A percentile compares a stretch with the other conserved stretches of the same genome.
These are phyloP conservation scores for Gilbertella persicaria DNA, from an alignment of 371 early-diverging fungal genomes.

Conservation along the genomic window DNA sequence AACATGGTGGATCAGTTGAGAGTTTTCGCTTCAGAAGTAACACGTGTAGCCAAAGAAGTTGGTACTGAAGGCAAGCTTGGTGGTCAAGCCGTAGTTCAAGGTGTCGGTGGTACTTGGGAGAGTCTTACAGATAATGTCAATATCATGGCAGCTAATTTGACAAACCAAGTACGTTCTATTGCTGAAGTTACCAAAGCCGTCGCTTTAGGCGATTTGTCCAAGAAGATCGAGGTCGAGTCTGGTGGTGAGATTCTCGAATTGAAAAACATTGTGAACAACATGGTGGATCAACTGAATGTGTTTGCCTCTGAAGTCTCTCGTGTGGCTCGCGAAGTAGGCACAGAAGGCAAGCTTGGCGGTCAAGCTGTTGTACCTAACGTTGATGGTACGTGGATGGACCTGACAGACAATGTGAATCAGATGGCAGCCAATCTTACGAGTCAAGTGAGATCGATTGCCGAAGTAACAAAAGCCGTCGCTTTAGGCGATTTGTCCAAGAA, in stretches of 20 bases:
- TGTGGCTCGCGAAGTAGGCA: slow-evolving; percentile 51
- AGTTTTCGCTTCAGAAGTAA: slow-evolving; percentile 55
- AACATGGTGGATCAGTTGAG: slow-evolving; percentile 42
- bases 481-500: slow-evolving; percentile 56
- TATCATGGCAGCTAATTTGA: slow-evolving; percentile 59
- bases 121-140: slow-evolving; percentile 63
- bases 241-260: slow-evolving; percentile 43
- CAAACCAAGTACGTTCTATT: slow-evolving; percentile 60
- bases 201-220: slow-evolving; percentile 50
- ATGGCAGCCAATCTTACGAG: slow-evolving; percentile 46
- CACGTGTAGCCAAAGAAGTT: slow-evolving; percentile 55
- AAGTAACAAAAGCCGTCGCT: slow-evolving; percentile 44
- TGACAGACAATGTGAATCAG: slow-evolving; percentile 46
- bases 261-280: slow-evolving; percentile 37
- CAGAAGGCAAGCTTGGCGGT: slow-evolving; percentile 43
- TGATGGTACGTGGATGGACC: slow-evolving; percentile 46
- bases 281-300: slow-evolving; percentile 44
- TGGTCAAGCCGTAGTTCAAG: slow-evolving; percentile 54
- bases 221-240: slow-evolving; percentile 33
- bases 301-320: slow-evolving; percentile 44
- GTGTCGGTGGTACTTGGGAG: slow-evolving; percentile 62
- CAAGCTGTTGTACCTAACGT: slow-evolving; percentile 37
- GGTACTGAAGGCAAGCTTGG: slow-evolving; percentile 60
- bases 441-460: slow-evolving; percentile 28
- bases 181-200: slow-evolving; percentile 60